Conservation (phyloP, 108 stramenopile genomes). For the Cyclotella sp. region DNA sequence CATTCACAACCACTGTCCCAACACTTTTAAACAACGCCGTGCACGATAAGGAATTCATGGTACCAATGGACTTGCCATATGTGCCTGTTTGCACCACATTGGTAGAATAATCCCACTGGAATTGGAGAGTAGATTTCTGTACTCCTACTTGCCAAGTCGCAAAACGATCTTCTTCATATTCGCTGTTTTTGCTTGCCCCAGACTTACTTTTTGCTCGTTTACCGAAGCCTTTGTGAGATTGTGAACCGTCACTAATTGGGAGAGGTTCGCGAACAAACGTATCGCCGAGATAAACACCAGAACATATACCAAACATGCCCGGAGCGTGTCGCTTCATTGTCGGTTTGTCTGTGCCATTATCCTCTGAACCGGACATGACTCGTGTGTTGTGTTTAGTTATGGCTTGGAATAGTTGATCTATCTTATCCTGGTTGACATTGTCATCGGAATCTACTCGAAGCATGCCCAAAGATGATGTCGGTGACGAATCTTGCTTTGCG, state of each 20-base stretch:
- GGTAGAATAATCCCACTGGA: conserved; percentile 75
- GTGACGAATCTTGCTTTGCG: background rate
- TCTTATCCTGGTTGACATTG: conserved; percentile 20
- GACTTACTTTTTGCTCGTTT: conserved; percentile 16
- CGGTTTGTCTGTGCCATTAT: background rate
- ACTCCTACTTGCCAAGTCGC: conserved; percentile 75
- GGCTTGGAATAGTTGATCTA: conserved; percentile 9
- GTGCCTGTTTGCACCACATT: conserved; percentile 53
- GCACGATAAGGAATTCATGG: conserved; percentile 32
- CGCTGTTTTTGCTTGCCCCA: background rate
- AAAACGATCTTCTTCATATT: conserved; percentile 50
- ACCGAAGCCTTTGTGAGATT: conserved; percentile 26
- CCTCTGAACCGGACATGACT: conserved; percentile 30
- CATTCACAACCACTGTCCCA: conserved; percentile 41
- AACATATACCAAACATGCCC: conserved; percentile 64
- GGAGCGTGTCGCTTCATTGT: conserved; percentile 53
- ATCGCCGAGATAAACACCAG: conserved; percentile 83
- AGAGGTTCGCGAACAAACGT: conserved; percentile 70
- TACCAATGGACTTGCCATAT: conserved; percentile 37
- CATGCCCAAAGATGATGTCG: background rate
- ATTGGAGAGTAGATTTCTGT: conserved; percentile 76
- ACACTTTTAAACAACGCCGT: conserved; percentile 27
- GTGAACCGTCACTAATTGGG: conserved; percentile 30
- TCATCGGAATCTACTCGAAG: background rate
- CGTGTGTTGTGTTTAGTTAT: conserved; percentile 24